phyloP scores from a whole-genome alignment of 1,284 basidiomycete genomes.

The Tausonia pullulans region DNA sequence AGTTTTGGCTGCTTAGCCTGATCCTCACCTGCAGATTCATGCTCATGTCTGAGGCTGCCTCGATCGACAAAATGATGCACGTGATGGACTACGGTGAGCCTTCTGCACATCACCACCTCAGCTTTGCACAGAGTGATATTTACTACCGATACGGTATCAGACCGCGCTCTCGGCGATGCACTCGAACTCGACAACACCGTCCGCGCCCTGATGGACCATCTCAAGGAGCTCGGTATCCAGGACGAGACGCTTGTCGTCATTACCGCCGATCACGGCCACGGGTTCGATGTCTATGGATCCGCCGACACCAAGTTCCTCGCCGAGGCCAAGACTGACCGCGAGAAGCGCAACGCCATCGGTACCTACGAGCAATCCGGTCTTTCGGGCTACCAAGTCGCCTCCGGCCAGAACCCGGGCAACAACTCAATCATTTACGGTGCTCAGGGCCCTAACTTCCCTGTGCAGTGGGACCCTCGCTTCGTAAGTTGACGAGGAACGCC shows the following conservation, averaged over 20 bases:
- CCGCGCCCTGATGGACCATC: conserved; percentile 32
- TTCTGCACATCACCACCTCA: too few species aligned
- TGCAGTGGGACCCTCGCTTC: conserved; percentile 32
- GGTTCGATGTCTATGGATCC: conserved; percentile 32
- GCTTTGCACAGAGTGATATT: too few species aligned
- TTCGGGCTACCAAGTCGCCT: conserved; percentile 29
- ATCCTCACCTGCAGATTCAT: too few species aligned
- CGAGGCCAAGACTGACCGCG: conserved; percentile 27
- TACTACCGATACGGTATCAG: too few species aligned
- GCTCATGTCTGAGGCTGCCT: too few species aligned
- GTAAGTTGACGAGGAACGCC: not conserved
- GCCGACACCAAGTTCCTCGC: conserved; percentile 33
- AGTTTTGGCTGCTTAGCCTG: conserved; percentile 20
- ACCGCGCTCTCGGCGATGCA: conserved; percentile 37
- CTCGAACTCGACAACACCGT: conserved; percentile 39
- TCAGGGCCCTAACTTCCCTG: conserved; percentile 34
- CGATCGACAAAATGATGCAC: conserved; percentile 31
- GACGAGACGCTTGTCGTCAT: conserved; percentile 37
- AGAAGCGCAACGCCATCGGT: conserved; percentile 35
- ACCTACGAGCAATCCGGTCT: conserved; percentile 32
- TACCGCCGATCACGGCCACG: conserved; percentile 36
- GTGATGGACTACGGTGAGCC: conserved; percentile 28
- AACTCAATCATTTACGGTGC: conserved; percentile 26
- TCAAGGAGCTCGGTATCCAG: conserved; percentile 34
- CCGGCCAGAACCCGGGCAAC: conserved; percentile 26